A percentile compares a stretch with the other conserved stretches of the same genome.
phyloP scores from a whole-genome alignment of 441 rosid species.

The Iberis amara region DNA sequence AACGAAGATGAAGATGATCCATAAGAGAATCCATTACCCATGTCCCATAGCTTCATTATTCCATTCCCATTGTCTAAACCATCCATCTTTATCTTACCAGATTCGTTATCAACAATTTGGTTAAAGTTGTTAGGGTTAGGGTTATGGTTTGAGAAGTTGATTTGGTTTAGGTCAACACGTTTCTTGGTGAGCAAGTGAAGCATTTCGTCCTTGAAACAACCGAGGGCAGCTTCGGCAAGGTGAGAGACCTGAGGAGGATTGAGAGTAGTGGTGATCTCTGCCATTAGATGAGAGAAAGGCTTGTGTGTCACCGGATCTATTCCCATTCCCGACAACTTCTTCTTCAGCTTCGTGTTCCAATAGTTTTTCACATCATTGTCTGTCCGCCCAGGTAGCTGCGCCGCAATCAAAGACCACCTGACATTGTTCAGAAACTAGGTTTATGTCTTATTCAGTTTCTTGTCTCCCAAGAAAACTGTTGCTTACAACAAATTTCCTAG shows the following conservation, averaged over 20 bases:
- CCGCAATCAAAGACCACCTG: slow-evolving; percentile 94
- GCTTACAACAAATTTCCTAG: no score
- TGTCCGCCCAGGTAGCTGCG: slow-evolving; percentile 85
- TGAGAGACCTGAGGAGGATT: slow-evolving; percentile 90
- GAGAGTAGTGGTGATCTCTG: slow-evolving; percentile 85
- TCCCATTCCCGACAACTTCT: slow-evolving; percentile 92
- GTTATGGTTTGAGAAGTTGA: slow-evolving; percentile 42
- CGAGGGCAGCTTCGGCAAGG: slow-evolving; percentile 89
- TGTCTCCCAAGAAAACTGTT: neutral
- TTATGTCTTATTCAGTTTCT: neutral
- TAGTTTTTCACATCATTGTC: slow-evolving; percentile 91
- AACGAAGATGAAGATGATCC: slow-evolving; percentile 32
- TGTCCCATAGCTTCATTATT: slow-evolving; percentile 34
- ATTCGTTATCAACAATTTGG: slow-evolving; percentile 22
- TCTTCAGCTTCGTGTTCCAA: slow-evolving; percentile 93
- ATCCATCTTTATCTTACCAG: slow-evolving; percentile 30
- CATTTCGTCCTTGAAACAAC: slow-evolving; percentile 96
- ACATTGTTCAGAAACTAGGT: neutral
- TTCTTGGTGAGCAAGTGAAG: slow-evolving; percentile 94
- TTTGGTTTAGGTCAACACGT: slow-evolving; percentile 66
- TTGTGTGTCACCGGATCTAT: slow-evolving; percentile 97
- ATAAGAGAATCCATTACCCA: slow-evolving; percentile 31
- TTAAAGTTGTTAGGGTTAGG: slow-evolving; percentile 22
- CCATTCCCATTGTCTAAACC: slow-evolving; percentile 23
- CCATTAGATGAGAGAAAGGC: slow-evolving; percentile 96